These are phyloP conservation scores for Lactarius deliciosus DNA, from an alignment of 768 basidiomycete genomes.

Conservation along the genomic window DNA sequence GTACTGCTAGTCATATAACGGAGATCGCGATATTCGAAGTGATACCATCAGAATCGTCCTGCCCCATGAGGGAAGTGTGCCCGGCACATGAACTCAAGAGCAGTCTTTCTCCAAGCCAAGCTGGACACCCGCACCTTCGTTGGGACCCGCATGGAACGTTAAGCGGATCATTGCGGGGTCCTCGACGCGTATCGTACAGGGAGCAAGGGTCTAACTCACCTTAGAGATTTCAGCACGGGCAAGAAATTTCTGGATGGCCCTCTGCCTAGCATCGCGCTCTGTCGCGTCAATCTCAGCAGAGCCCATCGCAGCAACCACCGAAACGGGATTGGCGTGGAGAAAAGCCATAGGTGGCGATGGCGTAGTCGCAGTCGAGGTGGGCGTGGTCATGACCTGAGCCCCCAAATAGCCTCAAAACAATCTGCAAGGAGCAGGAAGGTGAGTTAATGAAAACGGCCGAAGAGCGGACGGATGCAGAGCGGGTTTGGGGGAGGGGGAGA, in stretches of 20 bases:
- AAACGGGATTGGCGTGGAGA: slow-evolving; percentile 46
- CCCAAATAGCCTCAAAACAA: neutral
- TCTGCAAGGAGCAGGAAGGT: neutral
- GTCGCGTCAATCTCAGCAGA: slow-evolving; percentile 41
- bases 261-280: slow-evolving; percentile 62
- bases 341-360: slow-evolving; percentile 73
- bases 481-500: slow-evolving; percentile 9
- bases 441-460: neutral
- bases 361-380: slow-evolving; percentile 79
- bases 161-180: slow-evolving; percentile 22
- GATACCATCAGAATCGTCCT: neutral
- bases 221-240: slow-evolving; percentile 78
- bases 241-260: slow-evolving; percentile 71
- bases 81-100: slow-evolving; percentile 4
- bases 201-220: slow-evolving; percentile 50
- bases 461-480: slow-evolving; percentile 10
- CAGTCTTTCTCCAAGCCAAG: neutral
- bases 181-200: slow-evolving; percentile 27
- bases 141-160: slow-evolving; percentile 1
- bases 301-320: slow-evolving; percentile 36
- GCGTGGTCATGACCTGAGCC: slow-evolving; percentile 59
- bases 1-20: neutral
- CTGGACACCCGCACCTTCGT: neutral
- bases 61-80: neutral
- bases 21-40: slow-evolving; percentile 4